A percentile compares a stretch with the other conserved stretches of the same genome.
Conservation (phyloP, 495 filamentous ascomycete species). For the Podospora fimiseda region DNA sequence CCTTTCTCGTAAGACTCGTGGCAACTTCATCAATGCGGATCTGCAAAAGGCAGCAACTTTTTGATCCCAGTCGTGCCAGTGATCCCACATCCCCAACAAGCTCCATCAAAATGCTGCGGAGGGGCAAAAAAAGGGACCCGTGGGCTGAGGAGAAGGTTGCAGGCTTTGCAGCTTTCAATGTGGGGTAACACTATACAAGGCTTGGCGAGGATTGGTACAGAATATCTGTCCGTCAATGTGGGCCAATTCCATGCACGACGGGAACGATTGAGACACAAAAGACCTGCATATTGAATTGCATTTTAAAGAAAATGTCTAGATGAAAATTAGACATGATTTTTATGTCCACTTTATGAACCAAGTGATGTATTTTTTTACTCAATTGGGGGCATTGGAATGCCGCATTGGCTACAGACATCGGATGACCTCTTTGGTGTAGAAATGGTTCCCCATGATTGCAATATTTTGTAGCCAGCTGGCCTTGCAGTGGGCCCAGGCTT, state of each 20-base stretch:
- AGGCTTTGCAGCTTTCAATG: no score
- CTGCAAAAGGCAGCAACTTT: not conserved
- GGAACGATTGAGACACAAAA: not conserved
- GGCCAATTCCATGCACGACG: not conserved
- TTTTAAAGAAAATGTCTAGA: no score
- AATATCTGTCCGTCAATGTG: not conserved
- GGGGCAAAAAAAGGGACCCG: conserved; percentile 5
- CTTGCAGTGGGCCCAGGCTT: not conserved
- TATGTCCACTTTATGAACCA: no score
- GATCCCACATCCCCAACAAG: not conserved
- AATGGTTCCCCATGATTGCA: not conserved
- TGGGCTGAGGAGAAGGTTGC: conserved; percentile 5
- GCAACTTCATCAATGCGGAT: not conserved
- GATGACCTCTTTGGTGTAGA: not conserved
- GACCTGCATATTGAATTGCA: not conserved
- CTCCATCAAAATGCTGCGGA: conserved; percentile 2
- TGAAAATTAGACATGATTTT: no score
- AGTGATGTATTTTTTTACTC: no score
- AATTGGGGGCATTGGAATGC: no score
- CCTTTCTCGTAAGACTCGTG: not conserved
- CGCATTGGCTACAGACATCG: no score
- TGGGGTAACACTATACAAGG: conserved; percentile 1
- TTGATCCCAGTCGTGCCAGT: not conserved
- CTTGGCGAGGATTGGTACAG: not conserved
- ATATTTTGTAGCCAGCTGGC: not conserved